Evolutionary conservation across 2,329 filamentous ascomycete species (phyloP), one percentile per base, ranked within the genome.

Genomic region (Trichoderma atroviride): DNA sequence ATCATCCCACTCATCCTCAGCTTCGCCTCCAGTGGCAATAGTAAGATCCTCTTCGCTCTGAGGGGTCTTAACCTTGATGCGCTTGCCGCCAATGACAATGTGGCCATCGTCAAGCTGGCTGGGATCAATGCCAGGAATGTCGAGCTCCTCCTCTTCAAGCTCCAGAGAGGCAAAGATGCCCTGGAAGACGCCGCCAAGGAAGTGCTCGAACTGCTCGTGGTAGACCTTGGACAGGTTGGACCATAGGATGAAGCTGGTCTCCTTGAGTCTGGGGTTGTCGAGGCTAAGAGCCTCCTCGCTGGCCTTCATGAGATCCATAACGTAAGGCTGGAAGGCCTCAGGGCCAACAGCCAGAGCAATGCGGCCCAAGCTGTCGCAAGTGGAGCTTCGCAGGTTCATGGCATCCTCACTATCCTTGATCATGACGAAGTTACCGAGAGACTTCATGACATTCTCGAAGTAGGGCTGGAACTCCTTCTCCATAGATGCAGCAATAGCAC

Each of bases 231-330:
- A 92, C 78, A 99, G 89, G 52, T 92, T 93, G 73, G 93, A 94
- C 95, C 96, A 99, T 67, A 99, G 87, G 72, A 98, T 96, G 83
- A 97, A 99, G 79, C 93, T 97, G 71, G 94, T 97, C 84, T 99
- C 96, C 80, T 94, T 92, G 63, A 98, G 89, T 69, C 94, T 89
- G 53, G 94, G 92, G 82, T 97, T 94, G 75, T 93, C 94, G 3
- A 99, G 89, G 74, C 91, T 86, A 2, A 98, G 86, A 68, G 92
- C 94, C 81, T 97, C 94, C 81, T 97, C 94, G 74, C 93, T 97
- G 16, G 95, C 91, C 76, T 91, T 87, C 92, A 99, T 97, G 70
- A 98, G 86, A 53, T 93, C 93, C 77, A 92, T 86, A 43, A 98
- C 94, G 77, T 95, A 98, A 16, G 92, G 92, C 83, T 97, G 90